Percentiles rank a stretch among this genome's conserved stretches.
phyloP scores from a whole-genome alignment of 805 yeast species.

The Cyberlindnera lachancei region DNA sequence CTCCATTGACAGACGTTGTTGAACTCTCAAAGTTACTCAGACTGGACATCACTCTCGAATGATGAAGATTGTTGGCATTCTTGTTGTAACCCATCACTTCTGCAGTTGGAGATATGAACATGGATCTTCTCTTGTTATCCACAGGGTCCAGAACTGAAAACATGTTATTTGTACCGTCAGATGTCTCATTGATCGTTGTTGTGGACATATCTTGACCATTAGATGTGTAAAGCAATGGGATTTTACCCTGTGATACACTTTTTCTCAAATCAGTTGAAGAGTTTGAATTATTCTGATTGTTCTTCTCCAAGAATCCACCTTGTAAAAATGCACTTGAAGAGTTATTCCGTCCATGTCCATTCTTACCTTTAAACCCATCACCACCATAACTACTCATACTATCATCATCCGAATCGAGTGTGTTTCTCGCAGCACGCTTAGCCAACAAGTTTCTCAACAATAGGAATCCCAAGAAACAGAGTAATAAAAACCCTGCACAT shows the following conservation, averaged over 20 bases:
- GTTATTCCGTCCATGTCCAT: too few relatives aligned
- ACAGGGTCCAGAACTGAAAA: slow-evolving; percentile 18
- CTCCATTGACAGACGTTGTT: neutral
- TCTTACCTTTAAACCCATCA: too few relatives aligned
- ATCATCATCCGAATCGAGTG: slow-evolving; percentile 23
- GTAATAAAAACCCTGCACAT: slow-evolving; percentile 50
- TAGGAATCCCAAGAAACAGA: slow-evolving; percentile 47
- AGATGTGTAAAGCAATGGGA: slow-evolving; percentile 15
- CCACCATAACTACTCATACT: too few relatives aligned
- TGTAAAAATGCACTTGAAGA: slow-evolving; percentile 12
- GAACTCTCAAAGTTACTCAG: slow-evolving; percentile 26
- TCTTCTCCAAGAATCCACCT: slow-evolving; percentile 10
- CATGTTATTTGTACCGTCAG: slow-evolving; percentile 4
- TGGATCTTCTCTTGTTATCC: slow-evolving; percentile 26
- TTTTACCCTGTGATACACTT: slow-evolving; percentile 11
- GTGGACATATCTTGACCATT: slow-evolving; percentile 1
- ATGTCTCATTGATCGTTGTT: slow-evolving; percentile 7
- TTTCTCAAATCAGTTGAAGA: slow-evolving; percentile 8
- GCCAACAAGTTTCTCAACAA: slow-evolving; percentile 40
- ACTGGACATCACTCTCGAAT: slow-evolving; percentile 15
- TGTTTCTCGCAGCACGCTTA: slow-evolving; percentile 41
- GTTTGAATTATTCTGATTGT: neutral
- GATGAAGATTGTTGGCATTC: slow-evolving; percentile 15
- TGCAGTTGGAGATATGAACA: slow-evolving; percentile 77
- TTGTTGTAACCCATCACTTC: slow-evolving; percentile 49